These are phyloP conservation scores for Saccharomyces hybrid DNA, from an alignment of 1,139 yeast genomes.

Conservation along the genomic window DNA sequence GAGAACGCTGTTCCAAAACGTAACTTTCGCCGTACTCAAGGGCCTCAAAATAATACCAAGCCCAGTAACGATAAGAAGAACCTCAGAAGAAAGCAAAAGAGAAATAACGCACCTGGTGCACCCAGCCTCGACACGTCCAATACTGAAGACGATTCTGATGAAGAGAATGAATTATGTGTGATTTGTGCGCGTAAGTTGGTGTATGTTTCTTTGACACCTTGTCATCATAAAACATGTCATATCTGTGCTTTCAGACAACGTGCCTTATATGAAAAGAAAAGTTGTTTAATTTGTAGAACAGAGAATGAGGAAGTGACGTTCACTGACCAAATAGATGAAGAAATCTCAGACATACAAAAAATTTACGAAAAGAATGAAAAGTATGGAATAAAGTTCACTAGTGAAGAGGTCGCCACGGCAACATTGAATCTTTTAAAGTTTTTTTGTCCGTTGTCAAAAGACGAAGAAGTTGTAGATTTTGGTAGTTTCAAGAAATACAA, in stretches of 20 bases:
- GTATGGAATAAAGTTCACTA: slow-evolving; percentile 47
- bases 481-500: slow-evolving; percentile 49
- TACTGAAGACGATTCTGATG: slow-evolving; percentile 24
- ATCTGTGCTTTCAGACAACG: slow-evolving; percentile 76
- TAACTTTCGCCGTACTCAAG: slow-evolving; percentile 32
- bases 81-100: slow-evolving; percentile 3
- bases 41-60: slow-evolving; percentile 8
- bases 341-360: slow-evolving; percentile 33
- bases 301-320: slow-evolving; percentile 55
- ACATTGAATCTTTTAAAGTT: slow-evolving; percentile 48
- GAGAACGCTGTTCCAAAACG: slow-evolving; percentile 13
- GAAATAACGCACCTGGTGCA: background rate
- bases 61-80: background rate
- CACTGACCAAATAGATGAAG: slow-evolving; percentile 42
- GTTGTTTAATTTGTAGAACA: slow-evolving; percentile 79
- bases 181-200: slow-evolving; percentile 73
- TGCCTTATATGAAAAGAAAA: slow-evolving; percentile 63
- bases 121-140: background rate
- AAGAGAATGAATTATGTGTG: slow-evolving; percentile 48
- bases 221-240: slow-evolving; percentile 83
- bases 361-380: slow-evolving; percentile 40
- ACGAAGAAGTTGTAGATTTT: slow-evolving; percentile 31
- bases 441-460: slow-evolving; percentile 43
- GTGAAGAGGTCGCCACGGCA: slow-evolving; percentile 36
- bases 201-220: slow-evolving; percentile 66